Percentiles rank a stretch among this genome's conserved stretches.
These are phyloP conservation scores for Abelmoschus esculentus DNA, from an alignment of 345 rosid species.

Conservation along the genomic window DNA sequence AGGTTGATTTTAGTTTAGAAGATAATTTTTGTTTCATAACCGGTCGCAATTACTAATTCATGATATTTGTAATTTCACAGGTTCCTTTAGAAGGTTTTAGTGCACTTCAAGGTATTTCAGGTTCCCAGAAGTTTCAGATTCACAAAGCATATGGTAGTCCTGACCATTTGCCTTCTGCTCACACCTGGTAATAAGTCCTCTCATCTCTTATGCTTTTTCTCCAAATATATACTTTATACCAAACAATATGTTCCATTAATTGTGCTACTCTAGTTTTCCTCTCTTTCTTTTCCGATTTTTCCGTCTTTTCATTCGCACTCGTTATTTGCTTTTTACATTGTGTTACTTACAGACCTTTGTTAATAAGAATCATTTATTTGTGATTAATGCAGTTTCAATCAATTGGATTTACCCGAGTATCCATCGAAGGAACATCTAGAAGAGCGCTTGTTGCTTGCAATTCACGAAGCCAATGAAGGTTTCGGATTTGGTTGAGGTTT, in stretches of 20 bases:
- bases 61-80: constrained; percentile 23
- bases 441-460: constrained; percentile 85
- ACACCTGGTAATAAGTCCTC: constrained; percentile 55
- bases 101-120: constrained; percentile 95
- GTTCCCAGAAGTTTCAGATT: constrained; percentile 91
- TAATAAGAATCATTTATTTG: neutral
- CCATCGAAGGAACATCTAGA: constrained; percentile 85
- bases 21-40: neutral
- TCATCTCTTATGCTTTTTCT: too few species aligned
- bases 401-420: constrained; percentile 91
- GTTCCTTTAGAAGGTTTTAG: constrained; percentile 95
- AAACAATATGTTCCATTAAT: neutral
- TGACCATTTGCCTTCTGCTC: constrained; percentile 93
- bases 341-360: neutral
- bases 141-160: constrained; percentile 96
- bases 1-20: neutral
- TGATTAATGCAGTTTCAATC: constrained; percentile 72
- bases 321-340: neutral
- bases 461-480: constrained; percentile 93
- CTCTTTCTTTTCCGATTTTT: too few species aligned
- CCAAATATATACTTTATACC: too few species aligned
- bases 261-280: neutral
- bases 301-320: too few species aligned
- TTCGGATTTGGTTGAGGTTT: constrained; percentile 42
- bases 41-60: too few species aligned